These are phyloP conservation scores for Cenchrus fungigraminus DNA, from an alignment of 176 grass and related monocot species.

Conservation along the genomic window DNA sequence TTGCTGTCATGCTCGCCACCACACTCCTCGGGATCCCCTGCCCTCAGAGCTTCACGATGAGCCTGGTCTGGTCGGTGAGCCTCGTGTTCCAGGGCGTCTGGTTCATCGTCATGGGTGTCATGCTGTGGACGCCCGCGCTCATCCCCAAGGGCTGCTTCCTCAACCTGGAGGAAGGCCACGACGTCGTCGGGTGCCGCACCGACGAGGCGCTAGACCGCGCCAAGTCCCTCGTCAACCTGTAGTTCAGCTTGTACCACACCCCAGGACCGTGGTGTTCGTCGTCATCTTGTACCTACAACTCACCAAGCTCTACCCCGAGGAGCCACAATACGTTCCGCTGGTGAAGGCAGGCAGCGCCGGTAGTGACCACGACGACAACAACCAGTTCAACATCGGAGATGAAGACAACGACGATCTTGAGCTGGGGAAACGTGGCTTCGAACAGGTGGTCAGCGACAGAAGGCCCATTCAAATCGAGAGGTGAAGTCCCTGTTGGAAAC, in stretches of 20 bases:
- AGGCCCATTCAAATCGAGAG: conserved; percentile 29
- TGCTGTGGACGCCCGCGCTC: conserved; percentile 85
- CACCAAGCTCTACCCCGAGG: conserved; percentile 57
- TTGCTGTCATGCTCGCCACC: conserved; percentile 60
- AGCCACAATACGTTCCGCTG: conserved; percentile 68
- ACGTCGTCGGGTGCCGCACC: conserved; percentile 71
- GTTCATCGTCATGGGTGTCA: conserved; percentile 87
- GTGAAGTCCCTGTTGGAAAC: background rate
- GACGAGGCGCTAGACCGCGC: conserved; percentile 47
- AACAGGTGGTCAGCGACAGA: background rate
- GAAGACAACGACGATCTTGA: conserved; percentile 49
- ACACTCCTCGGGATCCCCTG: conserved; percentile 62
- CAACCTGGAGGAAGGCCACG: conserved; percentile 78
- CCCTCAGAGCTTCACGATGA: conserved; percentile 61
- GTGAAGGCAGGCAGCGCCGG: conserved; percentile 35
- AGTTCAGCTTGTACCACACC: conserved; percentile 53
- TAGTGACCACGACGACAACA: background rate
- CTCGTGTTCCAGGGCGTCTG: conserved; percentile 85
- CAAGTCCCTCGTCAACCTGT: conserved; percentile 50
- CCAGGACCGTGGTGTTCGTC: too few relatives aligned
- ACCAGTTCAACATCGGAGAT: conserved; percentile 41
- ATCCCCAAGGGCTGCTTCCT: conserved; percentile 83
- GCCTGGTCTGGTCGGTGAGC: conserved; percentile 71
- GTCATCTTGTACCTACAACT: too few relatives aligned
- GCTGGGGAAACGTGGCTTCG: conserved; percentile 30